These are phyloP conservation scores for Acanthamoeba quina DNA, from an alignment of 208 protist genomes.

Conservation along the genomic window DNA sequence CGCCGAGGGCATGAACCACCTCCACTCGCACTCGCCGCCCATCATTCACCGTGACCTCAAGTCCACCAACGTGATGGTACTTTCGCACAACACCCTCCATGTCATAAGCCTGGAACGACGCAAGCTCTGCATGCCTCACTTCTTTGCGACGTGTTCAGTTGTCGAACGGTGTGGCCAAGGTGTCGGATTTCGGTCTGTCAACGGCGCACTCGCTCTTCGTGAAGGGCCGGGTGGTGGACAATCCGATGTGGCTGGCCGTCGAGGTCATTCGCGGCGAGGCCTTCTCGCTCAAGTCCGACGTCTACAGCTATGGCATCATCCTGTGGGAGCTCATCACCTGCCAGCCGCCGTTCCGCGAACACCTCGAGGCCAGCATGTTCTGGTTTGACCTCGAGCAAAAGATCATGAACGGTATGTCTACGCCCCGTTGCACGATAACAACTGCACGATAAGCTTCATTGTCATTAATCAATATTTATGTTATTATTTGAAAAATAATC, in stretches of 20 bases:
- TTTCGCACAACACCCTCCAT: neutral
- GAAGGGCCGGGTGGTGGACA: constrained; percentile 52
- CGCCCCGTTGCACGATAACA: neutral
- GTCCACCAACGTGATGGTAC: constrained; percentile 62
- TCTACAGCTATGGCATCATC: constrained; percentile 64
- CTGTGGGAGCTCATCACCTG: constrained; percentile 64
- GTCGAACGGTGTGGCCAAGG: constrained; percentile 46
- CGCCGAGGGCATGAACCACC: constrained; percentile 56
- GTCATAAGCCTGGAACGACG: neutral
- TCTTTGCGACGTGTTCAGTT: neutral
- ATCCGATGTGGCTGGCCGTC: constrained; percentile 66
- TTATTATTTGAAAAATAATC: neutral
- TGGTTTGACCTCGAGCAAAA: constrained; percentile 62
- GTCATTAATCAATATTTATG: too few relatives aligned
- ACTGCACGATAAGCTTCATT: too few relatives aligned
- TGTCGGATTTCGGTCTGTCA: constrained; percentile 57
- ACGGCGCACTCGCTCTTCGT: constrained; percentile 50
- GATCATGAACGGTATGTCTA: constrained; percentile 27
- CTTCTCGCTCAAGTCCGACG: constrained; percentile 55
- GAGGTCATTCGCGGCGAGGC: constrained; percentile 45
- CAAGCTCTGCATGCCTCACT: neutral
- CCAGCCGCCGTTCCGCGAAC: constrained; percentile 23
- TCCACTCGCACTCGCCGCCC: constrained; percentile 53
- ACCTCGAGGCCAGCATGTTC: constrained; percentile 49
- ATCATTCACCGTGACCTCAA: constrained; percentile 67